These are phyloP conservation scores for Madurella mycetomatis DNA, from an alignment of 2,329 filamentous ascomycete species.

Conservation along the genomic window DNA sequence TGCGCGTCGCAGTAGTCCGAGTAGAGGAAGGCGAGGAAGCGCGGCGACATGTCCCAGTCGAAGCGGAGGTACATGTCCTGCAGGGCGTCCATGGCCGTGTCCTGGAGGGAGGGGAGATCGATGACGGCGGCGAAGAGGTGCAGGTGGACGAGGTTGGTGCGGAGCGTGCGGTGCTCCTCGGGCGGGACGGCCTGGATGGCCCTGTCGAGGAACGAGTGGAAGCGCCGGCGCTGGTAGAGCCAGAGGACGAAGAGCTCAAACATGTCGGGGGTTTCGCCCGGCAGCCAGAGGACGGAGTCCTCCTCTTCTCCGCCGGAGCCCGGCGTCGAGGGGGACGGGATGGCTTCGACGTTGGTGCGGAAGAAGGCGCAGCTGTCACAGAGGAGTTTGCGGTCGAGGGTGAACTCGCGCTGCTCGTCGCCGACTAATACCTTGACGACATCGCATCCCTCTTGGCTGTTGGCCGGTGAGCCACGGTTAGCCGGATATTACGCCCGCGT, in stretches of 20 bases:
- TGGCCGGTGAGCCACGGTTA: neutral
- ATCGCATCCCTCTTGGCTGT: conserved; percentile 22
- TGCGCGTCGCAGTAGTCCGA: conserved; percentile 44
- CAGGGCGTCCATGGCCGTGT: conserved; percentile 53
- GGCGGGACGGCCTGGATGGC: conserved; percentile 28
- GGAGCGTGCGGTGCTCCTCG: conserved; percentile 34
- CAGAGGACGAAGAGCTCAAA: conserved; percentile 51
- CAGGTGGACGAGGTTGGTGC: conserved; percentile 53
- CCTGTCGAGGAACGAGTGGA: conserved; percentile 41
- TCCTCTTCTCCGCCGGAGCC: conserved; percentile 15
- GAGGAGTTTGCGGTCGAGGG: conserved; percentile 37
- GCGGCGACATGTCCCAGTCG: conserved; percentile 54
- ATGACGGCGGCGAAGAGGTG: conserved; percentile 55
- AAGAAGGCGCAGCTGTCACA: conserved; percentile 47
- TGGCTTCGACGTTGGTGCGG: conserved; percentile 40
- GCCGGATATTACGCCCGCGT: neutral
- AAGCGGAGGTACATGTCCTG: conserved; percentile 56
- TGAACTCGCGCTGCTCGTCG: conserved; percentile 30
- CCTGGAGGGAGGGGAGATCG: conserved; percentile 48
- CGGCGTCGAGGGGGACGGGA: conserved; percentile 19
- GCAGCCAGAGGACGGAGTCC: conserved; percentile 33
- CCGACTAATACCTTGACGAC: conserved; percentile 31
- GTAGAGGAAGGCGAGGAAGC: conserved; percentile 50
- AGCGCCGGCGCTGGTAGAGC: conserved; percentile 43
- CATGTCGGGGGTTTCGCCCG: conserved; percentile 47